A percentile compares a stretch with the other conserved stretches of the same genome.
Evolutionary conservation across 768 basidiomycete species (phyloP).

Genomic region (Gloeopeniophorella convolvens): DNA sequence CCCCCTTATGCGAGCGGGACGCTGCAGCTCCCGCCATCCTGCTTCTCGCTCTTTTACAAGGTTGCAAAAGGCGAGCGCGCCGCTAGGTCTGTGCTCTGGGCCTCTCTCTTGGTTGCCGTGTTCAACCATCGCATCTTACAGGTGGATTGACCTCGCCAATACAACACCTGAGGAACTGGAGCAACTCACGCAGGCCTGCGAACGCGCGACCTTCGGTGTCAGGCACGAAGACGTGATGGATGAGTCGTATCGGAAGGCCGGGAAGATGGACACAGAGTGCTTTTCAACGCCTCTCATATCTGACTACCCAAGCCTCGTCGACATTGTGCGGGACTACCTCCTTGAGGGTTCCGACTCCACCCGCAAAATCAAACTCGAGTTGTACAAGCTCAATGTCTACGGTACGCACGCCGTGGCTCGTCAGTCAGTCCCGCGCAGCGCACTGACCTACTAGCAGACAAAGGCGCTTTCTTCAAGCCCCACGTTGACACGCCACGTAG

Average conservation of each 20-base stretch:
- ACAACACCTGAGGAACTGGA: conserved; percentile 18
- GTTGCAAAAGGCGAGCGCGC: neutral
- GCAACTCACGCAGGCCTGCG: conserved; percentile 30
- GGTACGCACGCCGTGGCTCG: conserved; percentile 24
- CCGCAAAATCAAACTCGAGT: conserved; percentile 27
- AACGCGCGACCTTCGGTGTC: conserved; percentile 36
- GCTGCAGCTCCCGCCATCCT: neutral
- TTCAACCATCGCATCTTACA: conserved; percentile 43
- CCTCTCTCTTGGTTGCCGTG: too few species aligned
- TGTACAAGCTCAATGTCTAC: conserved; percentile 44
- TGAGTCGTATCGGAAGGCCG: conserved; percentile 40
- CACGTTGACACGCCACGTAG: conserved; percentile 43
- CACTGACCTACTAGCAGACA: conserved; percentile 23
- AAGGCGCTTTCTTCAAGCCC: conserved; percentile 42
- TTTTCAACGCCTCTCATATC: conserved; percentile 34
- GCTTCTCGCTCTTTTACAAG: conserved; percentile 16
- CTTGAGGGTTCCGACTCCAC: conserved; percentile 20
- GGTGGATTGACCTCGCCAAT: conserved; percentile 15
- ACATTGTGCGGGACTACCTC: conserved; percentile 21
- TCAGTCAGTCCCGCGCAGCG: neutral
- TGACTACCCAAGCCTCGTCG: conserved; percentile 24
- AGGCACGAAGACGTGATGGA: conserved; percentile 34
- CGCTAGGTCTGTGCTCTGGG: neutral
- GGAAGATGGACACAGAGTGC: conserved; percentile 34
- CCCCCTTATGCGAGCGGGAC: conserved; percentile 16